Conservation (phyloP, 495 filamentous ascomycete genomes). For the Daldinia vernicosa region DNA sequence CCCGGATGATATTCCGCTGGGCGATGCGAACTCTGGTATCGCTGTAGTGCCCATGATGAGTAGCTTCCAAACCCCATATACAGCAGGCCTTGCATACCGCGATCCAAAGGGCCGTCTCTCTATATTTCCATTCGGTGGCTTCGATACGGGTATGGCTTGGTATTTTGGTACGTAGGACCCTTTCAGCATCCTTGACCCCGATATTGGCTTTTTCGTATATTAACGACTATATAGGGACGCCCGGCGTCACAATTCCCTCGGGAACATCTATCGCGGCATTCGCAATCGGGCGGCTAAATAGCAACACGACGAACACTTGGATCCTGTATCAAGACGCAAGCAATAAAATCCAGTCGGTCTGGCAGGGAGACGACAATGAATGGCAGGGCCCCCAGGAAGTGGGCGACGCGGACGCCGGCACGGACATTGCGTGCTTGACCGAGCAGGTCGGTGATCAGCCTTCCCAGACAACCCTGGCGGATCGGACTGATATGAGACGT, state of each 20-base stretch:
- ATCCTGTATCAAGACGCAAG: conserved; percentile 34
- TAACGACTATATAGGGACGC: conserved; percentile 13
- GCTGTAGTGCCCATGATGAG: conserved; percentile 19
- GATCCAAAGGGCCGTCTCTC: conserved; percentile 23
- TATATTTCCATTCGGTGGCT: conserved; percentile 32
- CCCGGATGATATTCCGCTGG: conserved; percentile 6
- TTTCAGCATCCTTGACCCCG: no score
- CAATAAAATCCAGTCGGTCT: conserved; percentile 29
- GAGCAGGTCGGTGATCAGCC: conserved; percentile 21
- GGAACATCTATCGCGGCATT: conserved; percentile 28
- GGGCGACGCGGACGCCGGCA: conserved; percentile 31
- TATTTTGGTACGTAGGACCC: conserved; percentile 17
- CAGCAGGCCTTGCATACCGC: conserved; percentile 32
- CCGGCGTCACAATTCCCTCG: conserved; percentile 13
- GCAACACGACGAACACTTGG: conserved; percentile 30
- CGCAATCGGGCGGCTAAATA: conserved; percentile 10
- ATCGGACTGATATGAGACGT: conserved; percentile 28
- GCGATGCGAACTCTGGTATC: conserved; percentile 19
- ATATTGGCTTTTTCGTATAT: neutral
- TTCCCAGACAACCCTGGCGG: neutral
- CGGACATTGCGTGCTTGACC: conserved; percentile 38
- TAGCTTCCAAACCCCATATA: conserved; percentile 12
- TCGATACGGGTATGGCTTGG: conserved; percentile 28
- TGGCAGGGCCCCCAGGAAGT: conserved; percentile 35
- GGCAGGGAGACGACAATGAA: conserved; percentile 22